These are phyloP conservation scores for Fusarium chuoi DNA, from an alignment of 2,329 filamentous ascomycete species.

Conservation along the genomic window DNA sequence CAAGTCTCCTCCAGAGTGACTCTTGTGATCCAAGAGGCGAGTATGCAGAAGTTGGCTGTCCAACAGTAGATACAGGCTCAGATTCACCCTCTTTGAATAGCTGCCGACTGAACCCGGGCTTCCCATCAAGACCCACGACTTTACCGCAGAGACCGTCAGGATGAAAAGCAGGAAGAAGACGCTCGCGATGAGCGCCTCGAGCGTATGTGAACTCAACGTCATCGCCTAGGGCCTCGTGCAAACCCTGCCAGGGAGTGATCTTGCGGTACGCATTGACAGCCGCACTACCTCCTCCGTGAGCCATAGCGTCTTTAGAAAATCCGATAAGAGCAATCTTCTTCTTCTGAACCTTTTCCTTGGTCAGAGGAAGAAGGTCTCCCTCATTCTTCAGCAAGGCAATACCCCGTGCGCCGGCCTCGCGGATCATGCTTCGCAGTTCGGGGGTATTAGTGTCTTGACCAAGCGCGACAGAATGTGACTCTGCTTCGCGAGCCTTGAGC, in stretches of 20 bases:
- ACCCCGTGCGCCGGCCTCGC: conserved; percentile 54
- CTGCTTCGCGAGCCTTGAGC: conserved; percentile 33
- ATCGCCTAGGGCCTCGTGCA: conserved; percentile 36
- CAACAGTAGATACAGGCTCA: conserved; percentile 28
- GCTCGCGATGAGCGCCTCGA: conserved; percentile 37
- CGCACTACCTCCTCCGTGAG: conserved; percentile 48
- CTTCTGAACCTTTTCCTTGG: conserved; percentile 24
- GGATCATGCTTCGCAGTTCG: conserved; percentile 41
- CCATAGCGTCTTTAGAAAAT: conserved; percentile 45
- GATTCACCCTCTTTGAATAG: conserved; percentile 37
- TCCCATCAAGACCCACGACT: conserved; percentile 43
- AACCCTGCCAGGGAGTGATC: conserved; percentile 46
- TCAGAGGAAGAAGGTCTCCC: conserved; percentile 63
- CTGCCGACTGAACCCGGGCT: conserved; percentile 43
- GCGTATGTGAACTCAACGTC: conserved; percentile 39
- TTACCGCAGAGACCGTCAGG: conserved; percentile 28
- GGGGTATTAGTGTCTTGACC: conserved; percentile 31
- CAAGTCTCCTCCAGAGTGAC: conserved; percentile 39
- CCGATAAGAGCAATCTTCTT: conserved; percentile 48
- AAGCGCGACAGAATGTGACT: background rate
- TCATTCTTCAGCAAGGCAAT: conserved; percentile 74
- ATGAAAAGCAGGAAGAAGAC: conserved; percentile 28
- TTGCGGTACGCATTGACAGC: conserved; percentile 47
- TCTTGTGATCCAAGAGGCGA: conserved; percentile 42
- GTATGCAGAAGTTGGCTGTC: conserved; percentile 34